Percentiles rank a stretch among this genome's conserved stretches.
Evolutionary conservation across 345 rosid genomes (phyloP).

Genomic region (Viola odorata): DNA sequence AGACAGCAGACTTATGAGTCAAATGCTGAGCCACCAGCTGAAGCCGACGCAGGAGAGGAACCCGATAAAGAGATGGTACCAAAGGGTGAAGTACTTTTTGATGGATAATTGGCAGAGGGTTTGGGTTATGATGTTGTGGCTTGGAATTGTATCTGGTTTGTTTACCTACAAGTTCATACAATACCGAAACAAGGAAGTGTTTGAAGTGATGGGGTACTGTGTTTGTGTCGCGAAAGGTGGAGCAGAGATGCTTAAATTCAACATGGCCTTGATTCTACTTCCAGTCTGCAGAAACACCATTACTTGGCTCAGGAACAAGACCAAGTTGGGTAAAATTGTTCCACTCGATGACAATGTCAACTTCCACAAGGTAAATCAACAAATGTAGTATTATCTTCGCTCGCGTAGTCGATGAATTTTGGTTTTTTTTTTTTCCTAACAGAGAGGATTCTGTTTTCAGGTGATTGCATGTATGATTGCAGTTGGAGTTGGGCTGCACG

Average conservation of each 20-base stretch:
- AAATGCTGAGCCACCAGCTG: conserved; percentile 74
- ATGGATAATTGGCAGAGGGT: conserved; percentile 81
- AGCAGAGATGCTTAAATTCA: conserved; percentile 80
- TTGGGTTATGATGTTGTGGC: conserved; percentile 76
- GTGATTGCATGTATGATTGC: conserved; percentile 58
- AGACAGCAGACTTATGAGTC: conserved; percentile 66
- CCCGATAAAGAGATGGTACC: conserved; percentile 38
- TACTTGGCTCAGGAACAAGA: conserved; percentile 88
- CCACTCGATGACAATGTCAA: conserved; percentile 87
- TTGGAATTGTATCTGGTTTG: conserved; percentile 50
- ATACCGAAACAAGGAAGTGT: conserved; percentile 47
- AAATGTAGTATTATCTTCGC: neutral
- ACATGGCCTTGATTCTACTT: conserved; percentile 75
- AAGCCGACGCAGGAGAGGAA: conserved; percentile 60
- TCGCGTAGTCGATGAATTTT: no score
- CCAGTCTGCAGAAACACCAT: conserved; percentile 87
- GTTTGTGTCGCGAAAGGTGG: conserved; percentile 83
- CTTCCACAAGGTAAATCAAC: conserved; percentile 56
- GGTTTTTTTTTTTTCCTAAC: no score
- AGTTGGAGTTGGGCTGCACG: conserved; percentile 69
- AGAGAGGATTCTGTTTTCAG: neutral
- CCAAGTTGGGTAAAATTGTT: conserved; percentile 57
- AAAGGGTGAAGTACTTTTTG: conserved; percentile 50
- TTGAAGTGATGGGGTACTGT: conserved; percentile 78
- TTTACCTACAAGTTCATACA: conserved; percentile 70